Evolutionary conservation across 2,329 filamentous ascomycete species (phyloP).

Genomic region (Aspergillus quadricinctus): DNA sequence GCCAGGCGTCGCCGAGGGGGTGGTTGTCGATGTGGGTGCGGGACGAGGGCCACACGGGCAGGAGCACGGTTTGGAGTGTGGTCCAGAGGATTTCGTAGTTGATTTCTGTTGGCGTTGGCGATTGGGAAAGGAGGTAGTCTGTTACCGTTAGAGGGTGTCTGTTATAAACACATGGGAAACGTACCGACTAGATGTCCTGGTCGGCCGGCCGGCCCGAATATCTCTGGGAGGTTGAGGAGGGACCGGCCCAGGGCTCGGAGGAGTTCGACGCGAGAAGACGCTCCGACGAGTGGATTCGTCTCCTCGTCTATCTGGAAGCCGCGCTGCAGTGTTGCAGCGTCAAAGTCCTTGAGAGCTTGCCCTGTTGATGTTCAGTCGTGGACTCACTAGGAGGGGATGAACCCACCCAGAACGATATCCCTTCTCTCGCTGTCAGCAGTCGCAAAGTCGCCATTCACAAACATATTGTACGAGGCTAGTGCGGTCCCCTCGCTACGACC

Average conservation of each 20-base stretch:
- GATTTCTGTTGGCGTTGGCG: conserved; percentile 21
- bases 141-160: neutral
- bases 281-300: conserved; percentile 45
- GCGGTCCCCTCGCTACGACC: conserved; percentile 50
- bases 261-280: conserved; percentile 41
- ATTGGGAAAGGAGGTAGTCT: conserved; percentile 41
- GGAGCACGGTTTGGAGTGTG: conserved; percentile 42
- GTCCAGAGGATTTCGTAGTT: conserved; percentile 43
- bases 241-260: conserved; percentile 43
- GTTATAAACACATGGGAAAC: conserved; percentile 6
- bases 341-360: conserved; percentile 33
- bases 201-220: conserved; percentile 43
- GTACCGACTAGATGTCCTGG: conserved; percentile 49
- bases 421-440: neutral
- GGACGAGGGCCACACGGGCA: conserved; percentile 48
- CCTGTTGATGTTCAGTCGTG: conserved; percentile 12
- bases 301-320: conserved; percentile 43
- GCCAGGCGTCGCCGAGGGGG: conserved; percentile 51
- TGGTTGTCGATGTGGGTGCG: conserved; percentile 38
- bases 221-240: conserved; percentile 31
- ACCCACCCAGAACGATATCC: conserved; percentile 8
- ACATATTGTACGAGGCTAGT: conserved; percentile 50
- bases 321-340: conserved; percentile 29
- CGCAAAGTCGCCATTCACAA: conserved; percentile 40
- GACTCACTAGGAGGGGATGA: neutral